A percentile compares a stretch with the other conserved stretches of the same genome.
These are phyloP conservation scores for Colletotrichum musicola DNA, from an alignment of 2,329 filamentous ascomycete genomes.

Conservation along the genomic window DNA sequence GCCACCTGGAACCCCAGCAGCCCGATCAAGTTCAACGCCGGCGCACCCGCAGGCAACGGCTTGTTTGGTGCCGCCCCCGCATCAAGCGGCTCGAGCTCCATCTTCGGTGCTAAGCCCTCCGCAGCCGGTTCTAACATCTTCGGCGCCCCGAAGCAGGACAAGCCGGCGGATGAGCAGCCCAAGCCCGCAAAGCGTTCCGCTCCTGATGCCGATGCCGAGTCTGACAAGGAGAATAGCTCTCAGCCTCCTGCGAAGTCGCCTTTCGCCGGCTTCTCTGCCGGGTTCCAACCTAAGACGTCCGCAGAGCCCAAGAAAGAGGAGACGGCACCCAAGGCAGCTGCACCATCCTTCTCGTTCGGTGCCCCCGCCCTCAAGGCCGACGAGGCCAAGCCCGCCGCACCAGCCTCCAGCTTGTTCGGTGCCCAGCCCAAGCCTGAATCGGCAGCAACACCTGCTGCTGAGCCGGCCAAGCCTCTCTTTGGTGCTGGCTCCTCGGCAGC, in stretches of 20 bases:
- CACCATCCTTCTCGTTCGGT: constrained; percentile 39
- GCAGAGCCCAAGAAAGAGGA: constrained; percentile 42
- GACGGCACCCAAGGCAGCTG: constrained; percentile 25
- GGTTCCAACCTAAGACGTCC: constrained; percentile 50
- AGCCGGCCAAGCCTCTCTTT: constrained; percentile 46
- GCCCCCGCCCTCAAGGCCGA: constrained; percentile 34
- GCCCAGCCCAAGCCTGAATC: constrained; percentile 43
- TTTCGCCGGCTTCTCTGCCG: constrained; percentile 43
- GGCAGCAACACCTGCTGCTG: constrained; percentile 41
- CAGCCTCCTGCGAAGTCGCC: constrained; percentile 49
- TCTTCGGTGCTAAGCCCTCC: constrained; percentile 54
- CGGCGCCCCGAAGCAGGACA: constrained; percentile 50
- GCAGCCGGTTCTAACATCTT: constrained; percentile 51
- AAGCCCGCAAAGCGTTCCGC: constrained; percentile 40
- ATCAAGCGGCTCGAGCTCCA: constrained; percentile 47
- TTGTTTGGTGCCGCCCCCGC: constrained; percentile 42
- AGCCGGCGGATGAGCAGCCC: constrained; percentile 44
- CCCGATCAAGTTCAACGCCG: constrained; percentile 67
- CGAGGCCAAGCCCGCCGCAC: constrained; percentile 40
- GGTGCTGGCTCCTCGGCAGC: constrained; percentile 35
- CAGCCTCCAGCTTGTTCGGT: constrained; percentile 44
- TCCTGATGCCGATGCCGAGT: constrained; percentile 52
- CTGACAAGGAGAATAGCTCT: constrained; percentile 59
- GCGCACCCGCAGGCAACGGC: constrained; percentile 39
- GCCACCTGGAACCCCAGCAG: constrained; percentile 63